Percentiles rank a stretch among this genome's conserved stretches.
Evolutionary conservation across 768 basidiomycete species (phyloP).

Genomic region (Amanita rubescens): DNA sequence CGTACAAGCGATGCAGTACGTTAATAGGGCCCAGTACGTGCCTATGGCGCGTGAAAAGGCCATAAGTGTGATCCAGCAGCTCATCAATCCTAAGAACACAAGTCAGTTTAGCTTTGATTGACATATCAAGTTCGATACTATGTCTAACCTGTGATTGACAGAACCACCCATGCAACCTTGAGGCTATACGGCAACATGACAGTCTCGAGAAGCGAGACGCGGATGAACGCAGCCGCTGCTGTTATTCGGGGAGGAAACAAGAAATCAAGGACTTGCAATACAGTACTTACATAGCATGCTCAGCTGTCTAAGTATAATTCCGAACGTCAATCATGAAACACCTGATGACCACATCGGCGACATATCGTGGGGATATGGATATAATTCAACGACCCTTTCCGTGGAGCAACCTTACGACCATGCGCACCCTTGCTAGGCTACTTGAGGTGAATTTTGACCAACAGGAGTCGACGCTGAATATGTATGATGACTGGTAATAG

Average conservation of each 20-base stretch:
- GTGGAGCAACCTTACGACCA: too few relatives aligned
- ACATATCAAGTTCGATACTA: constrained; percentile 9
- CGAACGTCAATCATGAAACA: too few relatives aligned
- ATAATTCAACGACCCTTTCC: too few relatives aligned
- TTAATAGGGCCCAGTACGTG: constrained; percentile 39
- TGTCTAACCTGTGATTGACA: constrained; percentile 50
- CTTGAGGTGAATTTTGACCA: too few relatives aligned
- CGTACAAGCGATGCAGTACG: constrained; percentile 44
- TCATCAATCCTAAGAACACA: constrained; percentile 34
- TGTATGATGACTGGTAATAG: too few relatives aligned
- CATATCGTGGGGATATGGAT: too few relatives aligned
- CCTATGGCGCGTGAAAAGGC: constrained; percentile 37
- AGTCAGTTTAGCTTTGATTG: neutral
- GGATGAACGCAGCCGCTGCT: neutral
- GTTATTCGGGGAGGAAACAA: neutral
- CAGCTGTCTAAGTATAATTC: too few relatives aligned
- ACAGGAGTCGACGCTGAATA: too few relatives aligned
- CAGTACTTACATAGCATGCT: neutral
- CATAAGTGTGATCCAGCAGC: constrained; percentile 41
- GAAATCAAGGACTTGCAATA: neutral
- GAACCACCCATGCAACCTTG: constrained; percentile 50
- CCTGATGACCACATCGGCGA: too few relatives aligned
- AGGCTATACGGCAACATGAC: constrained; percentile 49
- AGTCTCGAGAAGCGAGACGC: neutral
- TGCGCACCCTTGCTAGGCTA: too few relatives aligned